phyloP scores from a whole-genome alignment of 306 rosid genomes.

The Arachis stenosperma region DNA sequence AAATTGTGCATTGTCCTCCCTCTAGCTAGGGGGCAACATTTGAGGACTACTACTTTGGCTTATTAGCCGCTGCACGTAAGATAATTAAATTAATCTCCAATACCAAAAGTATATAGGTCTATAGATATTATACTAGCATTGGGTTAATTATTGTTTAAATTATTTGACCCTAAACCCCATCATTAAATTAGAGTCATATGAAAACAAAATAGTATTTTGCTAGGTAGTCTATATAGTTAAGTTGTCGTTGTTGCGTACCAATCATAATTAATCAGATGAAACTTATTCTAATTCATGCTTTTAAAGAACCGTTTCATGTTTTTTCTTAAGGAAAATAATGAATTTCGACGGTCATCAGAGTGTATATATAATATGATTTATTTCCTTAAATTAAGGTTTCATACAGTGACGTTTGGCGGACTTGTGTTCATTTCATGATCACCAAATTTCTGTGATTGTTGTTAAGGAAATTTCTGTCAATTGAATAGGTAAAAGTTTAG shows the following conservation, averaged over 20 bases:
- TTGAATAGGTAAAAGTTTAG: not conserved
- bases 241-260: not conserved
- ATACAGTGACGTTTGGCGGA: constrained; percentile 1
- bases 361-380: not conserved
- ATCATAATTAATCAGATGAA: constrained; percentile 2
- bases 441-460: too few relatives aligned
- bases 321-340: not conserved
- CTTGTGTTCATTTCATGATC: not conserved
- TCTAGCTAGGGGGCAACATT: not conserved
- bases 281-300: too few relatives aligned
- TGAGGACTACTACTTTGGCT: constrained; percentile 22
- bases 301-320: not conserved
- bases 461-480: not conserved
- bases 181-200: not conserved
- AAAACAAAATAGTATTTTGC: not conserved
- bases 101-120: constrained; percentile 2
- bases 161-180: not conserved
- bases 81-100: not conserved
- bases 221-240: not conserved
- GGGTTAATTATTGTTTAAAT: constrained; percentile 25
- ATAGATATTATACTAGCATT: not conserved
- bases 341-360: constrained; percentile 1
- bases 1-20: not conserved
- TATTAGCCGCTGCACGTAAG: constrained; percentile 4
- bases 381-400: constrained; percentile 2